Conservation (phyloP, 2,329 filamentous ascomycete genomes). For the Hirsutella rhossiliensis region DNA sequence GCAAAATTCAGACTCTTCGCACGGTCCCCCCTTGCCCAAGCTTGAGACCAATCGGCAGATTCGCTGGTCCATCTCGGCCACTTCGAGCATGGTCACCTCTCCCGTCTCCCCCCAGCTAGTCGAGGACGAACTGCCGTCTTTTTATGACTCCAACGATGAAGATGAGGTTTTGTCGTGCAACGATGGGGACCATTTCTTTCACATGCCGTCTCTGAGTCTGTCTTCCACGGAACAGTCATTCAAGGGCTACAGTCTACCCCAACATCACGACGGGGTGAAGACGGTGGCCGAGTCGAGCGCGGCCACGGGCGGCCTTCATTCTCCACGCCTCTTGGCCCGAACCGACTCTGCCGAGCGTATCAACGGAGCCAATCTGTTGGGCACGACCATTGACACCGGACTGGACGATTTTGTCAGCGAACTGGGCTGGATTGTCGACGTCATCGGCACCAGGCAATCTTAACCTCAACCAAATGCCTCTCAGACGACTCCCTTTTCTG, state of each 20-base stretch:
- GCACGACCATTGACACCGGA: slow-evolving; percentile 21
- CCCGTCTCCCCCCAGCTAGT: slow-evolving; percentile 25
- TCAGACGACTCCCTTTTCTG: too few relatives aligned
- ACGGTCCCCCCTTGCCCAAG: slow-evolving; percentile 9
- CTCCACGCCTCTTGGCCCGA: slow-evolving; percentile 13
- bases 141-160: slow-evolving; percentile 33
- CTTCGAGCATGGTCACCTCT: slow-evolving; percentile 17
- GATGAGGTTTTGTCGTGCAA: slow-evolving; percentile 23
- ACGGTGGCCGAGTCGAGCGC: slow-evolving; percentile 2
- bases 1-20: slow-evolving; percentile 2
- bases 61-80: slow-evolving; percentile 16
- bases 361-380: slow-evolving; percentile 15
- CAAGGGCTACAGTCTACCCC: slow-evolving; percentile 35
- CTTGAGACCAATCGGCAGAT: slow-evolving; percentile 11
- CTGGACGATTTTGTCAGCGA: slow-evolving; percentile 31
- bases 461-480: slow-evolving; percentile 3
- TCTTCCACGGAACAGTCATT: slow-evolving; percentile 11
- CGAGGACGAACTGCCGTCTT: slow-evolving; percentile 30
- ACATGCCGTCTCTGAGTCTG: slow-evolving; percentile 9
- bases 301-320: slow-evolving; percentile 7
- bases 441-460: slow-evolving; percentile 24
- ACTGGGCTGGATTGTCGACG: slow-evolving; percentile 38
- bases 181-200: slow-evolving; percentile 22
- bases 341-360: slow-evolving; percentile 9
- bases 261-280: slow-evolving; percentile 11